Evolutionary conservation across 768 basidiomycete species (phyloP).

Genomic region (Tulasnella sp.): DNA sequence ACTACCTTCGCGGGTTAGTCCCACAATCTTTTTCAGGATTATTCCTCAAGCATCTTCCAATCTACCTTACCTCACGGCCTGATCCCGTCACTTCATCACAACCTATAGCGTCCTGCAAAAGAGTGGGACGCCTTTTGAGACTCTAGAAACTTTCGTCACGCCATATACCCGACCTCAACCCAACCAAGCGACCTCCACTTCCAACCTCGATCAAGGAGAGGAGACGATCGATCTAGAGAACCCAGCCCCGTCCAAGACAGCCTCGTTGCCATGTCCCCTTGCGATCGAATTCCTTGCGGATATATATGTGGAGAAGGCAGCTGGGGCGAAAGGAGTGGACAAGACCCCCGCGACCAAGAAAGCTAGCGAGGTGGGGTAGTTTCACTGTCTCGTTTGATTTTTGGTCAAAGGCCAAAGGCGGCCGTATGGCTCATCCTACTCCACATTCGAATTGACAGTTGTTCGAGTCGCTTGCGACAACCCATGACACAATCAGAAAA

Average conservation of each 20-base stretch:
- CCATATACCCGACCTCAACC: slow-evolving; percentile 40
- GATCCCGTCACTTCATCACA: neutral
- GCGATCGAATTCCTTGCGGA: slow-evolving; percentile 86
- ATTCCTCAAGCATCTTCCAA: too few relatives aligned
- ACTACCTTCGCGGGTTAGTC: slow-evolving; percentile 63
- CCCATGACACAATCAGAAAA: slow-evolving; percentile 64
- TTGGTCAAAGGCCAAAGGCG: slow-evolving; percentile 4
- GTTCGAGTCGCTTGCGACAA: slow-evolving; percentile 57
- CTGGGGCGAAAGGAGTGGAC: neutral
- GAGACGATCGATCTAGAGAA: slow-evolving; percentile 58
- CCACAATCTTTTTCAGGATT: slow-evolving; percentile 20
- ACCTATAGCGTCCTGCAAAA: slow-evolving; percentile 46
- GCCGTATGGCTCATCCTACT: neutral
- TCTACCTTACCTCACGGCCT: neutral
- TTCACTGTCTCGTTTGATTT: neutral
- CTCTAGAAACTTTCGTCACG: slow-evolving; percentile 45
- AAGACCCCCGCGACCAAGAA: slow-evolving; percentile 21
- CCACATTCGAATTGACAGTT: too few relatives aligned
- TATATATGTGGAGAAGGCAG: slow-evolving; percentile 43
- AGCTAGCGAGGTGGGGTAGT: slow-evolving; percentile 27
- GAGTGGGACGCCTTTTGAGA: slow-evolving; percentile 45
- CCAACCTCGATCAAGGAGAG: slow-evolving; percentile 16
- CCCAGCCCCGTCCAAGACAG: slow-evolving; percentile 49
- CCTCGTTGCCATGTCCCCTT: slow-evolving; percentile 62
- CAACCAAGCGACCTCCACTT: neutral